phyloP scores from a whole-genome alignment of 768 basidiomycete species.

The Rhodosporidiobolus sp. region DNA sequence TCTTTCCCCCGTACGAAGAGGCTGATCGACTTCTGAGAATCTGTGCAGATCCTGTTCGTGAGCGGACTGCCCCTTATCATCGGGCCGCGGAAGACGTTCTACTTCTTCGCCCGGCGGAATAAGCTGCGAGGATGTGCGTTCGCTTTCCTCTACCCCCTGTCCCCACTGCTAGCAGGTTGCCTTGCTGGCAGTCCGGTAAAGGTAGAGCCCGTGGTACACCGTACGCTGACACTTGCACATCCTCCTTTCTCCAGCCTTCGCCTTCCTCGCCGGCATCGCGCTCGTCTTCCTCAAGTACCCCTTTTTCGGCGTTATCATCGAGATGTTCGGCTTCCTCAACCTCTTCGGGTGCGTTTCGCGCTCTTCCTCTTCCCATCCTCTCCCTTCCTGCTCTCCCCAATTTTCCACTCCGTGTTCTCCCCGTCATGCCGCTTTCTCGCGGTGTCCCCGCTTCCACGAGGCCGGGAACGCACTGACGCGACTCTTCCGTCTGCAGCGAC shows the following conservation, averaged over 20 bases:
- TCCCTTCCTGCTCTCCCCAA: neutral
- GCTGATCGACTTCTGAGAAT: neutral
- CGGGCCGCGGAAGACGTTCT: slow-evolving; percentile 93
- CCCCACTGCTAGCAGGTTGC: neutral
- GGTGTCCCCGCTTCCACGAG: too few relatives aligned
- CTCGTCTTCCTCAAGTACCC: slow-evolving; percentile 96
- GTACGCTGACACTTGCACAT: too few relatives aligned
- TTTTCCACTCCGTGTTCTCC: neutral
- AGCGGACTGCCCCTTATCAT: slow-evolving; percentile 94
- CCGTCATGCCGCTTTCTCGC: too few relatives aligned
- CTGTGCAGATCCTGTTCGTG: slow-evolving; percentile 77
- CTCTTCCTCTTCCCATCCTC: too few relatives aligned
- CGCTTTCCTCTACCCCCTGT: slow-evolving; percentile 34
- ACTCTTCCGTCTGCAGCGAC: slow-evolving; percentile 60
- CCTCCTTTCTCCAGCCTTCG: slow-evolving; percentile 52
- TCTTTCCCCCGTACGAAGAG: neutral
- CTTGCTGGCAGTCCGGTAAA: too few relatives aligned
- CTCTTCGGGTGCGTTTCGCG: slow-evolving; percentile 72
- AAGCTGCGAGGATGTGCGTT: slow-evolving; percentile 70
- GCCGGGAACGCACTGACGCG: neutral
- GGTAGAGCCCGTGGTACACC: too few relatives aligned
- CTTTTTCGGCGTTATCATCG: slow-evolving; percentile 85
- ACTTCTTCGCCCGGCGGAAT: slow-evolving; percentile 93
- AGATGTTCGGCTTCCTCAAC: slow-evolving; percentile 95
- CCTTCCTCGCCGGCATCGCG: slow-evolving; percentile 83